phyloP scores from a whole-genome alignment of 495 filamentous ascomycete species.

The Penicillium turbatum region DNA sequence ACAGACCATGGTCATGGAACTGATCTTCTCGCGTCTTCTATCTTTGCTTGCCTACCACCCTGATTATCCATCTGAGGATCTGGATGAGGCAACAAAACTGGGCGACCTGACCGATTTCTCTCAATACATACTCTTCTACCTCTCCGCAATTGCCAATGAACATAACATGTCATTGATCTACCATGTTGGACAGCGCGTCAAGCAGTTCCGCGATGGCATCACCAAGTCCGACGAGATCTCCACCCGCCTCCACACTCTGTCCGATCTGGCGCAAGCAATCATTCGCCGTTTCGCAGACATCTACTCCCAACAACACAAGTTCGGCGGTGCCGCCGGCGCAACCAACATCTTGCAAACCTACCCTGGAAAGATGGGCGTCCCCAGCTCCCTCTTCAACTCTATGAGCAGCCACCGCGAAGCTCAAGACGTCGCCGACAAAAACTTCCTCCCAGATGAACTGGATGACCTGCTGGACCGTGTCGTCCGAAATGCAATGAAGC shows the following conservation, averaged over 20 bases:
- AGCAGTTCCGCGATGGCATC: conserved; percentile 80
- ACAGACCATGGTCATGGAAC: conserved; percentile 66
- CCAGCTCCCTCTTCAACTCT: conserved; percentile 67
- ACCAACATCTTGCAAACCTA: conserved; percentile 75
- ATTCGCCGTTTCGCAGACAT: conserved; percentile 74
- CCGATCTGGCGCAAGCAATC: conserved; percentile 78
- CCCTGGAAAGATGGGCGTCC: conserved; percentile 75
- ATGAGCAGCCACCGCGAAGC: conserved; percentile 74
- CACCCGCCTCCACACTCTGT: conserved; percentile 70
- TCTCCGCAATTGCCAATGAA: conserved; percentile 75
- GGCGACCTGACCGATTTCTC: conserved; percentile 75
- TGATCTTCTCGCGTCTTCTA: conserved; percentile 77
- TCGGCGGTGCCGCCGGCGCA: conserved; percentile 58
- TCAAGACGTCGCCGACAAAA: conserved; percentile 76
- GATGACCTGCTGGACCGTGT: conserved; percentile 72
- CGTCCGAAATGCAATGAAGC: conserved; percentile 45
- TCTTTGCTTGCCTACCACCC: conserved; percentile 92
- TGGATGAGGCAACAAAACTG: conserved; percentile 49
- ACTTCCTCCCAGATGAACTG: conserved; percentile 75
- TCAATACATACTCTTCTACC: conserved; percentile 84
- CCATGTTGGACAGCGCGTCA: conserved; percentile 88
- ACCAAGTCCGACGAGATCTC: conserved; percentile 50
- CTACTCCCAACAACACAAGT: conserved; percentile 47
- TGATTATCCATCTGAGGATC: conserved; percentile 60
- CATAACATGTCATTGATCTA: conserved; percentile 85